Evolutionary conservation across 768 basidiomycete genomes (phyloP), one percentile per base, ranked within the genome.

Genomic region (Daedalea quercina): DNA sequence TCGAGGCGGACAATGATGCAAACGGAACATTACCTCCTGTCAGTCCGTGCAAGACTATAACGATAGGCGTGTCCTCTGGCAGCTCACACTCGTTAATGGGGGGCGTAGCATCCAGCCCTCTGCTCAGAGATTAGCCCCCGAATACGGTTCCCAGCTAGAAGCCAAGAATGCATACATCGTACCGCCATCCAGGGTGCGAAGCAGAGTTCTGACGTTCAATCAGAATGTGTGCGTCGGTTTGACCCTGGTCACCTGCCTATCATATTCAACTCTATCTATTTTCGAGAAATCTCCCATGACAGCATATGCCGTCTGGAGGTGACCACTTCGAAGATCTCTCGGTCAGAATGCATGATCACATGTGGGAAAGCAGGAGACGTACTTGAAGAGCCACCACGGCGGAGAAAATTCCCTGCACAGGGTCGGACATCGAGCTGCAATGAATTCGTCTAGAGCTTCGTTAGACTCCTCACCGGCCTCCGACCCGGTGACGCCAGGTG

Each of bases 71-170:
- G 53, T 72, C 70, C 19, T 71, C 66, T n/a, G 62, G 57, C 2
- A 72, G 59, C 22, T 48, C 61, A 43, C 60, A 58, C 34, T 64
- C 60, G 25, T 53, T 48, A 1, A 53, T 54, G 24, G 71, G 62
- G 13, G 79, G 80, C 26, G 83, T 76, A 60, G 84, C 82, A 64
- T 87, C 85, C 19, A 87, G 66, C n/a, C 83, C 84, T 44, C 84
- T 87, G 57, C 7, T 33, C 19, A 33, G 19, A 47, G 13, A 13
- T 41, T 52, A 26, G 22, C 22, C 41, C 26, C 31, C 41, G 9
- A 20, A 22, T 9, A 22, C 9, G 20, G 44, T 40, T 43, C 12
- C n/a, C 9, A 28, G 28, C 28, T 31, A 31, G 28, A 20, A 45
- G 44, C 22, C 28, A 35, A 11, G 37, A 17, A 19, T 17, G 28